Conservation (phyloP, 495 filamentous ascomycete species). For the Aspergillus leporis region DNA sequence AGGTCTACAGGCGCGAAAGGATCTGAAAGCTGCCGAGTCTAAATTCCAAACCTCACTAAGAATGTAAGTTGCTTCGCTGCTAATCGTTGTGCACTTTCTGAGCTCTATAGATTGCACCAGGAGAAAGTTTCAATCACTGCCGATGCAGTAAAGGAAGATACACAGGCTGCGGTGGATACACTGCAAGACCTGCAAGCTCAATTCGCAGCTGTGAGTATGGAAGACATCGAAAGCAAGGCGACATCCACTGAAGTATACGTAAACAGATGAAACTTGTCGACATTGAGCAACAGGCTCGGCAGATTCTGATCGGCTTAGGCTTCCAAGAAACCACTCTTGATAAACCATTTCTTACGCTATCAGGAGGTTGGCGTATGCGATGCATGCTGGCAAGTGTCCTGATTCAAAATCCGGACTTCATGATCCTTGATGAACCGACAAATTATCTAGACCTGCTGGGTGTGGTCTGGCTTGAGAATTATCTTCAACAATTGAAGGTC, state of each 20-base stretch:
- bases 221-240: not conserved
- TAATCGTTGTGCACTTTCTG: not conserved
- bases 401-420: constrained; percentile 69
- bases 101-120: constrained; percentile 49
- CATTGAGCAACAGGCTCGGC: constrained; percentile 60
- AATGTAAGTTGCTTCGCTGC: constrained; percentile 37
- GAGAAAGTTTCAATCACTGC: constrained; percentile 53
- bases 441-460: constrained; percentile 80
- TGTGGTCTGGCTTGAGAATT: constrained; percentile 80
- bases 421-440: constrained; percentile 86
- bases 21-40: constrained; percentile 63
- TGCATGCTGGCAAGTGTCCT: constrained; percentile 66
- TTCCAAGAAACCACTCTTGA: constrained; percentile 62
- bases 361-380: constrained; percentile 80
- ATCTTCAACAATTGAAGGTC: constrained; percentile 56
- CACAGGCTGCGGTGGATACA: constrained; percentile 60
- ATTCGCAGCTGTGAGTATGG: constrained; percentile 42
- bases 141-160: constrained; percentile 57
- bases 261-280: constrained; percentile 43
- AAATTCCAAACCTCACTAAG: constrained; percentile 54
- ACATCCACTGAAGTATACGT: not conserved
- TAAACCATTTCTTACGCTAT: constrained; percentile 61
- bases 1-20: constrained; percentile 71
- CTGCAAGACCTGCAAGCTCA: constrained; percentile 63
- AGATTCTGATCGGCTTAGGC: constrained; percentile 67